These are phyloP conservation scores for Exsudoporus frostii DNA, from an alignment of 768 basidiomycete genomes.

Conservation along the genomic window DNA sequence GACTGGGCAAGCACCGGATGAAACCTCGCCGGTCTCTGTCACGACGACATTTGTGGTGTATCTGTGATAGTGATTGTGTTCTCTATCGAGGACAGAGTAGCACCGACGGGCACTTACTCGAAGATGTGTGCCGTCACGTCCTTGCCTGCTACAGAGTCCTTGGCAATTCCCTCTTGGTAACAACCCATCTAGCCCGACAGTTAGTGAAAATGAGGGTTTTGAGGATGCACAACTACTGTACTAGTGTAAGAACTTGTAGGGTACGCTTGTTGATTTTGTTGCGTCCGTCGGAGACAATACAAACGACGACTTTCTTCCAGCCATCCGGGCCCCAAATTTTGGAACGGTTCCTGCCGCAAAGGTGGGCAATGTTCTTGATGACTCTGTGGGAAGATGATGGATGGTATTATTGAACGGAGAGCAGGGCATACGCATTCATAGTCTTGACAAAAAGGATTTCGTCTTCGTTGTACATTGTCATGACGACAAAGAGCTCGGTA, in stretches of 20 bases:
- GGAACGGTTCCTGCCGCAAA: slow-evolving; percentile 65
- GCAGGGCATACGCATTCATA: slow-evolving; percentile 70
- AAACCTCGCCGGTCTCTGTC: slow-evolving; percentile 77
- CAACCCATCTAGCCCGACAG: slow-evolving; percentile 61
- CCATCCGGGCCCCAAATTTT: slow-evolving; percentile 86
- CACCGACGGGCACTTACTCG: slow-evolving; percentile 50
- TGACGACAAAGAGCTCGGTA: slow-evolving; percentile 92
- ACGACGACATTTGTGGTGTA: slow-evolving; percentile 80
- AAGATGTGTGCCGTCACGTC: slow-evolving; percentile 94
- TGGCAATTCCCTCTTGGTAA: slow-evolving; percentile 87
- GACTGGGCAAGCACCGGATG: slow-evolving; percentile 69
- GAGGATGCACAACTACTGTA: slow-evolving; percentile 33
- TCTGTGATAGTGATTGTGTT: slow-evolving; percentile 32
- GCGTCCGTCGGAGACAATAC: slow-evolving; percentile 82
- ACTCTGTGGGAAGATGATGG: slow-evolving; percentile 45
- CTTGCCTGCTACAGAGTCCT: slow-evolving; percentile 84
- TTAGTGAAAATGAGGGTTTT: background rate
- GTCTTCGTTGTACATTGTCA: slow-evolving; percentile 97
- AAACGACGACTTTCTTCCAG: slow-evolving; percentile 90
- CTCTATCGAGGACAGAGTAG: background rate
- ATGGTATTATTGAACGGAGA: background rate
- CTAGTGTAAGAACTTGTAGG: slow-evolving; percentile 81
- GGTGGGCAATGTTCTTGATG: slow-evolving; percentile 81
- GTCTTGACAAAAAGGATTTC: slow-evolving; percentile 74
- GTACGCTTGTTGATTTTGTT: slow-evolving; percentile 88